Evolutionary conservation across 2,329 filamentous ascomycete genomes (phyloP), one percentile per base, ranked within the genome.

Genomic region (Capronia americana): DNA sequence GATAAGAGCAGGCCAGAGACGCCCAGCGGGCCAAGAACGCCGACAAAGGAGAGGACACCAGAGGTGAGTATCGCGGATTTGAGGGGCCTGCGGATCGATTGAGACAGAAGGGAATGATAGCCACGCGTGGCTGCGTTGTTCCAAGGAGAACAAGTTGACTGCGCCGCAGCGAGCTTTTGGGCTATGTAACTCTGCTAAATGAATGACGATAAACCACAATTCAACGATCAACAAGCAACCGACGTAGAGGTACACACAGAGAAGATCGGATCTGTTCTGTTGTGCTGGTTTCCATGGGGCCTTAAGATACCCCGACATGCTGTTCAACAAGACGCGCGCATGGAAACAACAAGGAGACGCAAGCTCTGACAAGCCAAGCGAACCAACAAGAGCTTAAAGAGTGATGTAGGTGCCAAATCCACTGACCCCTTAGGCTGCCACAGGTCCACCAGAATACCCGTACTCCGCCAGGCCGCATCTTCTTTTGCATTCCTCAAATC

Each of bases 401-500:
- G 24, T 23, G 48, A 7, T 20, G 14, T 14, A 26, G 24, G 20
- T 28, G 48, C 48, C 51, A 12, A 32, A 56, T 32, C 38, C 23
- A n/a, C 24, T 17, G 23, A 46, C 8, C 17, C 6, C 17, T 7
- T 23, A 56, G 8, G 12, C n/a, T 17, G 24, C 38, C 32, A 56
- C n/a, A 56, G 5, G 23, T 41, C n/a, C 26, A n/a, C 38, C 17
- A 11, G 60, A 23, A 20, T 46, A 32, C 10, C 28, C 34, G 2
- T 17, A 23, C 24, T 38, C 34, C 10, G 17, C 46, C 14, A 69
- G 57, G 7, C 68, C 66, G 24, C 68, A 69, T 57, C 50, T 64
- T 57, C 46, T 61, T 50, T 56, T 46, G 64, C 81, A 83, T 67
- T 77, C 78, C 2, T 72, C 73, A 34, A 77, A 78, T 1, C 81